These are phyloP conservation scores for Chaetomium strumarium DNA, from an alignment of 2,329 filamentous ascomycete species.

Conservation along the genomic window DNA sequence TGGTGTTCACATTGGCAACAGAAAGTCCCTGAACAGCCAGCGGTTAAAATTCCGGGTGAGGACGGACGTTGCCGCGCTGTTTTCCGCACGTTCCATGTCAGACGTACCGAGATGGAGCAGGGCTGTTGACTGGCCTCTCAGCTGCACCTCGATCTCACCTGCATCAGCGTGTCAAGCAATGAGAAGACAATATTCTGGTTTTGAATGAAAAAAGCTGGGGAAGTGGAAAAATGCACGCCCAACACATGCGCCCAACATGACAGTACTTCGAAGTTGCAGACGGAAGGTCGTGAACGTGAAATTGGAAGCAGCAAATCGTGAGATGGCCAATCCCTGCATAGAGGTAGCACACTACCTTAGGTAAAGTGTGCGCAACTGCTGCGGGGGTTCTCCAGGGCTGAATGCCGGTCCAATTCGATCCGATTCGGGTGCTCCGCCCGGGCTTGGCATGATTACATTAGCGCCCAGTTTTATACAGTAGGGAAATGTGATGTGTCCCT, in stretches of 20 bases:
- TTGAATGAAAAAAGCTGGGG: neutral
- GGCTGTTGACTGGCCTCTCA: neutral
- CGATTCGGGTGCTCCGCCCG: too few relatives aligned
- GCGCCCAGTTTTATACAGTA: neutral
- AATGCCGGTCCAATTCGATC: neutral
- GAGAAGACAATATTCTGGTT: neutral
- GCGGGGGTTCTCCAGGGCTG: neutral
- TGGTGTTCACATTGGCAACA: neutral
- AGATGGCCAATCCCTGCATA: neutral
- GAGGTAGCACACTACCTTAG: neutral
- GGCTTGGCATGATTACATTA: neutral
- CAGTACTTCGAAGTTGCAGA: neutral
- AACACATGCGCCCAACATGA: neutral
- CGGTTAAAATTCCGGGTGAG: too few relatives aligned
- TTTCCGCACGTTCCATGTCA: neutral
- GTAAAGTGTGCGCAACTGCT: neutral
- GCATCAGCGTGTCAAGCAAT: neutral
- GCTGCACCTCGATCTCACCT: neutral
- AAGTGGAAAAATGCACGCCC: neutral
- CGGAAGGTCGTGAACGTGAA: conserved; percentile 1
- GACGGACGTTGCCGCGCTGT: neutral
- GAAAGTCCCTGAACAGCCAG: too few relatives aligned
- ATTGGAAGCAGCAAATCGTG: neutral
- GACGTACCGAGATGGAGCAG: neutral
- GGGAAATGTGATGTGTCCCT: neutral